Percentiles rank a stretch among this genome's conserved stretches.
phyloP scores from a whole-genome alignment of 2,329 filamentous ascomycete species.

The Juglanconis sp. region DNA sequence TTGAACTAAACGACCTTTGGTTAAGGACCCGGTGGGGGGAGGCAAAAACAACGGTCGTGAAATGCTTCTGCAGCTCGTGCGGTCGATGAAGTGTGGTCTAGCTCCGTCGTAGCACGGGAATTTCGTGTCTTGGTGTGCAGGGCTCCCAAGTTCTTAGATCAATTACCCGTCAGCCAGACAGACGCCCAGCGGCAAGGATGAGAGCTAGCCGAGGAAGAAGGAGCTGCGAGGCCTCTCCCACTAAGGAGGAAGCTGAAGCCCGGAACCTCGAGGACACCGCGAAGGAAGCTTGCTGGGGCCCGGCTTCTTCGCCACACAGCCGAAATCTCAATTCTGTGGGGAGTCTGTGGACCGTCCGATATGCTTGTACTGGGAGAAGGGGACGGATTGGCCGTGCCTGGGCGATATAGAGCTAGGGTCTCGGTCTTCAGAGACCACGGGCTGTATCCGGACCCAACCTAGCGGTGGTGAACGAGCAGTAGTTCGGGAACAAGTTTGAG shows the following conservation, averaged over 20 bases:
- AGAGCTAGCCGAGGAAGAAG: constrained; percentile 1
- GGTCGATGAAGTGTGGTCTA: constrained; percentile 12
- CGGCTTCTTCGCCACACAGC: constrained; percentile 3
- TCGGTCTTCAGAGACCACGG: background rate
- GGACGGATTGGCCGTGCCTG: background rate
- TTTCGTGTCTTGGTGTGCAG: constrained; percentile 3
- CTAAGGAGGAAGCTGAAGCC: background rate
- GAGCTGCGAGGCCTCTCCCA: constrained; percentile 6
- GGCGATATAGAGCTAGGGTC: background rate
- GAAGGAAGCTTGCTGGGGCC: background rate
- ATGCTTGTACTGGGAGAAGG: constrained; percentile 1
- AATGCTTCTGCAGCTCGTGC: constrained; percentile 10
- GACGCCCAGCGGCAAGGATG: constrained; percentile 6
- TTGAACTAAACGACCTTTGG: constrained; percentile 13
- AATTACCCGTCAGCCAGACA: background rate
- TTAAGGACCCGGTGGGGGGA: background rate
- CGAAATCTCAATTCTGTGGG: background rate
- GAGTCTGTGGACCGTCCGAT: constrained; percentile 5
- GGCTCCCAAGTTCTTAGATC: background rate
- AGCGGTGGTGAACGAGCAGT: background rate
- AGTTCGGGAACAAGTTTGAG: background rate
- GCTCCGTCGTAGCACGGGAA: constrained; percentile 10
- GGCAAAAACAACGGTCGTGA: constrained; percentile 15
- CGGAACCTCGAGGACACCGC: background rate
- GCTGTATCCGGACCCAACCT: background rate